Percentiles rank a stretch among this genome's conserved stretches.
phyloP scores from a whole-genome alignment of 108 stramenopile genomes.

The Skeletonema costatum region DNA sequence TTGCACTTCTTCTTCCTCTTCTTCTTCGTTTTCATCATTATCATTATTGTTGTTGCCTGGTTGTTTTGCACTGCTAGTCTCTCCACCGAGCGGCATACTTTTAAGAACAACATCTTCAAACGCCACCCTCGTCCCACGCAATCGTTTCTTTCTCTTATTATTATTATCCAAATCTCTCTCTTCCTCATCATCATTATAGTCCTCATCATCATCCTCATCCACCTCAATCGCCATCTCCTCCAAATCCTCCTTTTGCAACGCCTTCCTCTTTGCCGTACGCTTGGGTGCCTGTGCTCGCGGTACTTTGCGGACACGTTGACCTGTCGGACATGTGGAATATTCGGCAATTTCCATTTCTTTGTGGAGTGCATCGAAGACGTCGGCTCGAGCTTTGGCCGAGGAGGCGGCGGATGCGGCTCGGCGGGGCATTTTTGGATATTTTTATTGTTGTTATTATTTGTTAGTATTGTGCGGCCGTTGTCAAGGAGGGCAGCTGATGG shows the following conservation, averaged over 20 bases:
- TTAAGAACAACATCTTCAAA: constrained; percentile 62
- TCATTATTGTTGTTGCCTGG: constrained; percentile 29
- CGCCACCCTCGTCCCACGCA: constrained; percentile 66
- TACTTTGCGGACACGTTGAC: constrained; percentile 49
- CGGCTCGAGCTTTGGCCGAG: constrained; percentile 12
- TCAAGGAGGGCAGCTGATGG: no score
- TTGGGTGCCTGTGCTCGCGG: constrained; percentile 48
- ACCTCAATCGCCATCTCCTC: constrained; percentile 40
- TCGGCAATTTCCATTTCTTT: constrained; percentile 77
- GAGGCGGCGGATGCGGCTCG: not conserved
- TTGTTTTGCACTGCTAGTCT: constrained; percentile 7
- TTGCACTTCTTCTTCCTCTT: constrained; percentile 17
- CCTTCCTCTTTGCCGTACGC: constrained; percentile 67
- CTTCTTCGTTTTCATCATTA: constrained; percentile 26
- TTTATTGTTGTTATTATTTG: not conserved
- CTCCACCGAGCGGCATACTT: constrained; percentile 40
- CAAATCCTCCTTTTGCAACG: constrained; percentile 57
- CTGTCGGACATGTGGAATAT: constrained; percentile 43
- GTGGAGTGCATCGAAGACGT: constrained; percentile 57
- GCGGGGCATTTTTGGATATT: not conserved
- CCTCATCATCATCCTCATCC: constrained; percentile 35
- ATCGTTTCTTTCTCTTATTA: constrained; percentile 36
- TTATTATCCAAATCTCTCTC: not conserved
- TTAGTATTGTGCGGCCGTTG: no score
- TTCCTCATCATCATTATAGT: not conserved